These are phyloP conservation scores for Exsudoporus frostii DNA, from an alignment of 768 basidiomycete species.

Conservation along the genomic window DNA sequence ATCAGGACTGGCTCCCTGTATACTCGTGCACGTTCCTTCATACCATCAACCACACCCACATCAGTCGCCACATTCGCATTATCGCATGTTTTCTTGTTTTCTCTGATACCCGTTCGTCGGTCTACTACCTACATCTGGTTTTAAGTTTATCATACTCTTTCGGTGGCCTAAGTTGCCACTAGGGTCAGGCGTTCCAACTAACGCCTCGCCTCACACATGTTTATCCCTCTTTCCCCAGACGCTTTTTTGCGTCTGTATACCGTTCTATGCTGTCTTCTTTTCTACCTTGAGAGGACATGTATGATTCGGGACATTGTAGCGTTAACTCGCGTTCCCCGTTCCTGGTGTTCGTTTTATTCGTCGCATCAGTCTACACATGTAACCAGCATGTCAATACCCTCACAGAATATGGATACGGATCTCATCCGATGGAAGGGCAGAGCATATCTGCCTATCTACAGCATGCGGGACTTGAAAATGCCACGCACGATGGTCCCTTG, in stretches of 20 bases:
- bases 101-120: constrained; percentile 7
- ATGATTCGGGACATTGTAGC: constrained; percentile 10
- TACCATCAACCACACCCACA: constrained; percentile 6
- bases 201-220: constrained; percentile 1
- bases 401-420: constrained; percentile 6
- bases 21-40: constrained; percentile 20
- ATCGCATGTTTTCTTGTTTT: constrained; percentile 10
- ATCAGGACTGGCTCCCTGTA: constrained; percentile 24
- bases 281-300: neutral
- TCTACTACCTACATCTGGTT: constrained; percentile 6
- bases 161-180: constrained; percentile 9
- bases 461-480: neutral
- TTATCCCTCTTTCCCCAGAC: neutral
- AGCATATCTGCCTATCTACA: constrained; percentile 1
- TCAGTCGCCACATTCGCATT: constrained; percentile 13
- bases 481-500: neutral
- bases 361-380: neutral
- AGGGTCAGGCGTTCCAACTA: neutral
- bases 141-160: constrained; percentile 12
- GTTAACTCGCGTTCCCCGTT: neutral
- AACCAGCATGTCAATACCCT: neutral
- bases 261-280: neutral
- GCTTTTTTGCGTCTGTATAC: neutral
- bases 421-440: neutral
- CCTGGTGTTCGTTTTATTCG: neutral